phyloP scores from a whole-genome alignment of 352 stramenopile genomes.

The Pythium volutum region DNA sequence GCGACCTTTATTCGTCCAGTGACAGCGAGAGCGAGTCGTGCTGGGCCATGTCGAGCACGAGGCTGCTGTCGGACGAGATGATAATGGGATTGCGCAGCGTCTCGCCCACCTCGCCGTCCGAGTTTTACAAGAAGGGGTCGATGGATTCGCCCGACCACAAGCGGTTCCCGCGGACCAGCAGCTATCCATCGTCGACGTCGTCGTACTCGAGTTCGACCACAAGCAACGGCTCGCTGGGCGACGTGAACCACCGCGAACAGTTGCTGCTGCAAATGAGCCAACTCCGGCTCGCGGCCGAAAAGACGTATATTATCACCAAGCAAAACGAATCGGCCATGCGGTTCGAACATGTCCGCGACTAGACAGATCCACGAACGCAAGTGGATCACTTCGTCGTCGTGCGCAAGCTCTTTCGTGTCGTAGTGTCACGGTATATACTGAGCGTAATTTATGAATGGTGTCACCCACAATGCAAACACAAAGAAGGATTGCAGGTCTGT shows the following conservation, averaged over 20 bases:
- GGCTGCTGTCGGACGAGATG: constrained; percentile 2
- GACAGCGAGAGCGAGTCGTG: constrained; percentile 18
- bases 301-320: constrained; percentile 27
- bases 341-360: neutral
- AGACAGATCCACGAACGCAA: neutral
- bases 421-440: no score
- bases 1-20: neutral
- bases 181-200: neutral
- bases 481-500: no score
- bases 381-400: no score
- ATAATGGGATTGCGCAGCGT: neutral
- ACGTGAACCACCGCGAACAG: constrained; percentile 13
- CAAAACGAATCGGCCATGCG: constrained; percentile 24
- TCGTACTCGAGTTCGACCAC: neutral
- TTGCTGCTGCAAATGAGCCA: constrained; percentile 26
- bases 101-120: neutral
- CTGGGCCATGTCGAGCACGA: constrained; percentile 5
- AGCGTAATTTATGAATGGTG: no score
- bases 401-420: no score
- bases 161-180: neutral
- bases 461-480: no score
- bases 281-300: constrained; percentile 21
- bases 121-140: neutral
- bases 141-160: constrained; percentile 4
- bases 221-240: neutral